Conservation (phyloP, 768 basidiomycete species). For the Tylopilus balloui region DNA sequence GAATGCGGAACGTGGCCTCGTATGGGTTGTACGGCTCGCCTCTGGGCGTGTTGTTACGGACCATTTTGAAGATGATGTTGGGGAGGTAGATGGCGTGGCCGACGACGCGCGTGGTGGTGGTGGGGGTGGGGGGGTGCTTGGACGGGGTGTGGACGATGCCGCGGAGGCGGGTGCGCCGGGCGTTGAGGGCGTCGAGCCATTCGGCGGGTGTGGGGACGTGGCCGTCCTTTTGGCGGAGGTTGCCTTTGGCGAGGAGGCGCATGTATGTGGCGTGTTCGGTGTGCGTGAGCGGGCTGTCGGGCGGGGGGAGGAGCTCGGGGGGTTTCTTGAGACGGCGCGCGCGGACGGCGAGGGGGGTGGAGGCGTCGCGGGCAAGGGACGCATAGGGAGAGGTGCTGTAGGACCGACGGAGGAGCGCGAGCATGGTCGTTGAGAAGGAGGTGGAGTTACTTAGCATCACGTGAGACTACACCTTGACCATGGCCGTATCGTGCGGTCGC, state of each 20-base stretch:
- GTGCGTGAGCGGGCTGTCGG: slow-evolving; percentile 56
- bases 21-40: slow-evolving; percentile 89
- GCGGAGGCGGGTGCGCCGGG: slow-evolving; percentile 60
- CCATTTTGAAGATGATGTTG: slow-evolving; percentile 76
- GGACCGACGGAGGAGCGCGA: slow-evolving; percentile 35
- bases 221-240: slow-evolving; percentile 37
- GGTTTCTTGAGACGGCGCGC: slow-evolving; percentile 56
- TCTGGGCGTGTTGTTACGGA: slow-evolving; percentile 73
- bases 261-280: slow-evolving; percentile 59
- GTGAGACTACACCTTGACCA: background rate
- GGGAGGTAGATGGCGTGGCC: slow-evolving; percentile 87
- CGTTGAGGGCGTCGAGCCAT: slow-evolving; percentile 56
- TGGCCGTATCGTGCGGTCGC: slow-evolving; percentile 31
- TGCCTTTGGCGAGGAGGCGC: slow-evolving; percentile 51
- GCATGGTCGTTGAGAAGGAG: slow-evolving; percentile 21
- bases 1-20: slow-evolving; percentile 90
- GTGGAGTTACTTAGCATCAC: no score
- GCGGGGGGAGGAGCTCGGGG: slow-evolving; percentile 34
- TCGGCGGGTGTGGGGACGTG: slow-evolving; percentile 44
- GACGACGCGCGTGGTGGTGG: slow-evolving; percentile 56
- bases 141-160: slow-evolving; percentile 51
- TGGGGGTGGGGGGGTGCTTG: no score
- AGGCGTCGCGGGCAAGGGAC: slow-evolving; percentile 55
- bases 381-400: slow-evolving; percentile 38
- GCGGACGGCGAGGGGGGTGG: slow-evolving; percentile 70